A percentile compares a stretch with the other conserved stretches of the same genome.
Conservation (phyloP, 2,329 filamentous ascomycete species). For the Calonectria pseudoturangicola region DNA sequence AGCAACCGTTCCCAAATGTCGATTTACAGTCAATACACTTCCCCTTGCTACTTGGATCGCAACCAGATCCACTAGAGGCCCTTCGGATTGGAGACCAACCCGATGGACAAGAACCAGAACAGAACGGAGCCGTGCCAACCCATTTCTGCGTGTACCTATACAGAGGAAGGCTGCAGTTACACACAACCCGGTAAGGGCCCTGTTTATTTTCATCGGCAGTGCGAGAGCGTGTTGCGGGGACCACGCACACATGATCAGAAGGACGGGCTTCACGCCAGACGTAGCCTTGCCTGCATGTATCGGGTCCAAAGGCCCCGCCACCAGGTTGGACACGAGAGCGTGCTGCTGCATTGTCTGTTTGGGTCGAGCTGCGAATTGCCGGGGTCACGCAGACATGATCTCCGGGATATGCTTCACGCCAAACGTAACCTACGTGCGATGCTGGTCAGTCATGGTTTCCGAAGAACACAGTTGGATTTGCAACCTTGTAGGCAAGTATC, state of each 20-base stretch:
- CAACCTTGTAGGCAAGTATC: constrained; percentile 1
- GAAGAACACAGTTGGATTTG: neutral
- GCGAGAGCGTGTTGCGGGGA: neutral
- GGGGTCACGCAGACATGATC: neutral
- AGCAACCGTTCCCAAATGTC: neutral
- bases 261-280: neutral
- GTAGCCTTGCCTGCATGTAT: neutral
- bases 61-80: neutral
- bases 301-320: neutral
- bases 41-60: neutral
- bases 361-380: neutral
- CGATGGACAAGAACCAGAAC: neutral
- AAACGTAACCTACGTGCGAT: neutral
- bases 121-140: neutral
- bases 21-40: neutral
- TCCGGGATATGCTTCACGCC: neutral
- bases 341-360: neutral
- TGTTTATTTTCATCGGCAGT: neutral
- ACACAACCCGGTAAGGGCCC: neutral
- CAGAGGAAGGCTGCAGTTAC: neutral
- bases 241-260: neutral
- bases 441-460: neutral
- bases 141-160: neutral
- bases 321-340: neutral
- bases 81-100: neutral